These are phyloP conservation scores for Chlamydomonas schloesseri DNA, from an alignment of 139 green algal genomes.

Conservation along the genomic window DNA sequence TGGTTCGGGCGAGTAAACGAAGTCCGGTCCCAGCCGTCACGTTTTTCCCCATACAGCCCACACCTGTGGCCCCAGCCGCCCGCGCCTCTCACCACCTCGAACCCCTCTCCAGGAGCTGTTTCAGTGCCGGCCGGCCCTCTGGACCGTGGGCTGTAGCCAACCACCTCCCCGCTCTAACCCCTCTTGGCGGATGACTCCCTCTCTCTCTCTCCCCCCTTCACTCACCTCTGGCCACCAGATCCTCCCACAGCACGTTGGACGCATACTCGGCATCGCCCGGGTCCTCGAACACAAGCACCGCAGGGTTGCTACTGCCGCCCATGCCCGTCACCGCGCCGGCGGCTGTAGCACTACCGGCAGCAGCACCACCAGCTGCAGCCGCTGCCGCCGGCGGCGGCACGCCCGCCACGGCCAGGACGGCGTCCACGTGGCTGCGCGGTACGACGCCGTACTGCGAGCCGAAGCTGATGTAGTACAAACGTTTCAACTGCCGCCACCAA, in stretches of 20 bases:
- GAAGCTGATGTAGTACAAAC: constrained; percentile 59
- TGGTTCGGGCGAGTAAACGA: no score
- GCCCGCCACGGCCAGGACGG: neutral
- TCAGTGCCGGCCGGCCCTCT: no score
- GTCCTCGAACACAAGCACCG: constrained; percentile 49
- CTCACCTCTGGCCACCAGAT: neutral
- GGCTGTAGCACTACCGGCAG: neutral
- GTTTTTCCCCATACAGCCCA: no score
- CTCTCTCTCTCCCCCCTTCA: no score
- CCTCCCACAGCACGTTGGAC: constrained; percentile 34
- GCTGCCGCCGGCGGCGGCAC: neutral
- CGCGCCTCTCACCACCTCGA: no score
- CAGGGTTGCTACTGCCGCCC: neutral
- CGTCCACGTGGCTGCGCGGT: constrained; percentile 22
- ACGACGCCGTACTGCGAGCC: constrained; percentile 51
- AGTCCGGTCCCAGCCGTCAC: no score
- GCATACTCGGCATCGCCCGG: constrained; percentile 51
- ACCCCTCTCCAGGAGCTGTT: no score
- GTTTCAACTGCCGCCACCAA: constrained; percentile 43
- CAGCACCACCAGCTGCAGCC: neutral
- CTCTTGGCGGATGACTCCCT: no score
- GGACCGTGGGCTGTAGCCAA: no score
- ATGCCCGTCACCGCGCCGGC: neutral
- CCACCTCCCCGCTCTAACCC: no score
- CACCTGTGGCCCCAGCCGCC: no score